Evolutionary conservation across 495 filamentous ascomycete genomes (phyloP).

Genomic region (Penicillium subrubescens): DNA sequence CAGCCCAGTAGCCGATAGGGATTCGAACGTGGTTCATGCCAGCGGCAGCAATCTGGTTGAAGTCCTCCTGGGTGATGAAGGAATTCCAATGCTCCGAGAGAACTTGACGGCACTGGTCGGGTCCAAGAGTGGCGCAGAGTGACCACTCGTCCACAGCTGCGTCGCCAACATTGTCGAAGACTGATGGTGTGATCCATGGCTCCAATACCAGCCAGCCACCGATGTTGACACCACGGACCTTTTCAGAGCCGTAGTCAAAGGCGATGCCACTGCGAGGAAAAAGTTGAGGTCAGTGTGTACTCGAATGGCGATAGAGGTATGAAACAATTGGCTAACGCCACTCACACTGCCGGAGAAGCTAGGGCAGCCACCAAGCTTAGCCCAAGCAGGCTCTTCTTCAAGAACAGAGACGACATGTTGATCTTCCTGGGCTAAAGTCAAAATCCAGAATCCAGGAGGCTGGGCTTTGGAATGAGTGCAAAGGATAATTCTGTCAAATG

Average conservation of each 20-base stretch:
- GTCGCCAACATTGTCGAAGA: constrained; percentile 54
- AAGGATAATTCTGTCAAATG: constrained; percentile 28
- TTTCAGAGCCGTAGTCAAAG: constrained; percentile 48
- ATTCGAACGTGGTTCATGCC: constrained; percentile 80
- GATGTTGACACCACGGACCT: constrained; percentile 58
- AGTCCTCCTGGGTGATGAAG: constrained; percentile 70
- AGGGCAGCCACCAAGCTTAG: constrained; percentile 38
- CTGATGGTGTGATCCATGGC: constrained; percentile 68
- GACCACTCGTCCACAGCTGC: constrained; percentile 67
- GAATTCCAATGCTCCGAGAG: constrained; percentile 60
- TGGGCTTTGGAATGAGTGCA: constrained; percentile 32
- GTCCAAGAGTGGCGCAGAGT: constrained; percentile 52
- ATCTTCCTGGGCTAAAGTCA: constrained; percentile 13
- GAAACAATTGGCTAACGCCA: constrained; percentile 6
- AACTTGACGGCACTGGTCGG: constrained; percentile 46
- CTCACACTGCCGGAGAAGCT: constrained; percentile 43
- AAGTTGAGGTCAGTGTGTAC: constrained; percentile 9
- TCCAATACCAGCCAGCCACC: constrained; percentile 62
- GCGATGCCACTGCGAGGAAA: constrained; percentile 32
- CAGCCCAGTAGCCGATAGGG: constrained; percentile 79
- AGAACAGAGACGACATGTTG: constrained; percentile 42
- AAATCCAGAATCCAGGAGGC: constrained; percentile 23
- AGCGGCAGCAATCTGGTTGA: constrained; percentile 61
- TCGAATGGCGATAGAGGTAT: not conserved
- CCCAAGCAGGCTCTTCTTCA: constrained; percentile 39